Base-by-base conservation (phyloP, 2,329 filamentous ascomycete genomes). In the Saccharata proteae region DNA sequence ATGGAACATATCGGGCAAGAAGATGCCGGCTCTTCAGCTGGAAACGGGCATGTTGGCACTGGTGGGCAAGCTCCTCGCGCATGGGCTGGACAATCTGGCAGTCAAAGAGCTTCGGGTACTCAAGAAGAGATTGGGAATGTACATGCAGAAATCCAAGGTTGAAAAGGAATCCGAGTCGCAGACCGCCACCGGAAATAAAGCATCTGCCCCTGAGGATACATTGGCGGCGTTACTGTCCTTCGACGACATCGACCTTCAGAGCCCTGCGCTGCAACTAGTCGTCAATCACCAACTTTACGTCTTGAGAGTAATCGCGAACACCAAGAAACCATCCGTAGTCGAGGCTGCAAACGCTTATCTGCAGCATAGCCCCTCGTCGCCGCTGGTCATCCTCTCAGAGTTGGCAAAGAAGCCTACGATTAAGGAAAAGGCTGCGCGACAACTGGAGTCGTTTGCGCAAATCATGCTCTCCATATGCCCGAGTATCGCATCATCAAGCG, bases 21-120 rank as follows among this genome's bases (percentile, higher is more conserved):
- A 66, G 7, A 58, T 76, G n/a, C 66, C 72, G 1, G 65, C 70
- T 26, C 57, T 80, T 22, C 79, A 86, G 46, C 53, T 86, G 4
- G 81, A 86, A 48, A 74, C 65, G 37, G 81, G 80, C 32, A 80
- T 82, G 65, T 70, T 78, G 11, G 73, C 76, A 0, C 64, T 86
- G 32, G 55, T 78, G 22, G 69, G 70, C 22, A 82, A 76, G 47
- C 59, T 86, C 1, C 57, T 84, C 10, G 59, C 62, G 0, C 59
- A 83, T 28, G 71, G 72, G 1, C 52, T 85, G 30, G 69, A 79
- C 26, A 70, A 74, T n/a, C 61, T 77, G 35, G 80, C 81, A 0
- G 54, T 74, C 24, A 80, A 74, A 45, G 80, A 86, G 44, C 49
- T 86, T 36, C 62, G 70, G 23, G 57, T 75, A 8, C 49, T 86